Base-by-base conservation (phyloP, 2,329 filamentous ascomycete species). In the Rugonectria rugulosa region DNA sequence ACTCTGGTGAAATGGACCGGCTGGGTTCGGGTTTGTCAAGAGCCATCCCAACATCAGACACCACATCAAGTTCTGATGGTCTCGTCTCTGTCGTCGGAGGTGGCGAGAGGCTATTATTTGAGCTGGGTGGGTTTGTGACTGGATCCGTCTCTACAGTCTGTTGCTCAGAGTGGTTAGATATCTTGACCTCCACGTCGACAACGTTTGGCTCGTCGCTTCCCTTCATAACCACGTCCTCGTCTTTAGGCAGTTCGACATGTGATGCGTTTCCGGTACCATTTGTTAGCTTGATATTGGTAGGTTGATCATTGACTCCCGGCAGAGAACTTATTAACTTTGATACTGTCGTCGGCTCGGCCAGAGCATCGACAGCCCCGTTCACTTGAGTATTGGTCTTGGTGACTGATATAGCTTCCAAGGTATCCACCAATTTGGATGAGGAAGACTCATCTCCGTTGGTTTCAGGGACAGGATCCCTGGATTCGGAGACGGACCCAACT, bases 61-160 rank as follows among this genome's bases (percentile, higher is more conserved):
- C 68, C 2, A 75, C 78, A 41, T 81, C 81, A 1, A 75, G 65
- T 10, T 84, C 81, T 0, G 79, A 81, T 1, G 77, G 77, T 40
- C 81, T 83, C 0, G 79, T 81, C 50, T 84, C 81, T 6, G 79
- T 77, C 1, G 77, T 79, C 2, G 63, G 51, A 6, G 71, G 75
- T 2, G 80, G 79, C 0, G 81, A 81, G 50, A 78, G 76, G 43
- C 77, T 83, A 14, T 71, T 73, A 45, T 75, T 74, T n/a, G 71
- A 71, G 53, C 79, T 82, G 2, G 71, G 72, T 2, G 72, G 72
- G 23, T 76, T 78, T 3, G 78, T 81, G 2, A 72, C 66, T 0
- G 68, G 71, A 32, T 81, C 79, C 0, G 76, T 79, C 40, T 79
- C 77, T 0, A 77, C 73, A 34, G 70, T 80, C 3, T 64, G 62